Base-by-base conservation (phyloP, 2,329 filamentous ascomycete species). In the Arthrobotrys sinensis region DNA sequence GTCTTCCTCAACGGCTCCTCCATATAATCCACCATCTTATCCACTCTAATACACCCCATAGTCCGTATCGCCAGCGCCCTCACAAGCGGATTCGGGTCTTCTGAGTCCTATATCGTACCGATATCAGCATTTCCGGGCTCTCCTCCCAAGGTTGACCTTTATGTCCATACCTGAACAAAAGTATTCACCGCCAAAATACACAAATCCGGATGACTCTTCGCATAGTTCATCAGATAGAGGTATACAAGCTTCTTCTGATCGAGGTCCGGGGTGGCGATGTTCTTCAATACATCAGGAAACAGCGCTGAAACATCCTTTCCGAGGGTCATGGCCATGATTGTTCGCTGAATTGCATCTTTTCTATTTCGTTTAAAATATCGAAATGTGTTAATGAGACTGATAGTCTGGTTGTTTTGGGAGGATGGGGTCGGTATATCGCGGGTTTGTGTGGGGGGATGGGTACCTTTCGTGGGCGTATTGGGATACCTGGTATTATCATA, bases 11-110 rank as follows among this genome's bases (percentile, higher is more conserved):
- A 86, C 12, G 96, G 96, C 83, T 99, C 96, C 85, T 98, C 96
- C 95, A 99, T 98, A 85, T 99, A 99, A 84, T 99, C 96, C 80
- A 98, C 93, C 93, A 99, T 99, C 86, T 99, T 99, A 82, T 98
- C 96, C 70, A 99, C 96, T 71, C 96, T 88, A 82, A 99, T 98
- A 83, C 96, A 98, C 46, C 96, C 96, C 96, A 99, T 99, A 38
- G 96, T 99, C 82, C 96, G 90, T 84, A 99, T 97, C 69, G 96
- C 96, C 64, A 99, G 88, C 63, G 96, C 96, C 87, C 96, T 89
- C 83, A 99, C 93, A 24, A 99, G 89, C 12, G 96, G 96, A 83
- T 99, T 99, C 50, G 96, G 96, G 83, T 99, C 96, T 89, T 99
- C 96, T 14, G 96, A 96, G 85, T 99, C 96, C 88, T 82, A 52